Evolutionary conservation across 805 yeast species (phyloP).

Genomic region (Lachancea dasiensis): DNA sequence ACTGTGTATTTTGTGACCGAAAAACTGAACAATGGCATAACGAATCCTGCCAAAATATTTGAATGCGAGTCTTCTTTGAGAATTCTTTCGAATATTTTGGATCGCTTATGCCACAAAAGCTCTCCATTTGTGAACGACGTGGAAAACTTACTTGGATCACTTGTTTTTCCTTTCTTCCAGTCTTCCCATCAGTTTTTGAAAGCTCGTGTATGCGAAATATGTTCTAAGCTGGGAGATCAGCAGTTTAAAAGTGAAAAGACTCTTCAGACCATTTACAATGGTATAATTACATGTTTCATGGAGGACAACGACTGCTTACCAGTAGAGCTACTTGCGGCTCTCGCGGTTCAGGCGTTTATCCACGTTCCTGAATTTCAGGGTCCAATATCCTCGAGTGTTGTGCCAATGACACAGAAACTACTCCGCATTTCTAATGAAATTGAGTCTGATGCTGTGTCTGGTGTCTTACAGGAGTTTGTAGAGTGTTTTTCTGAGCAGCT

Average conservation of each 20-base stretch:
- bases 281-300: slow-evolving; percentile 39
- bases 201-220: slow-evolving; percentile 65
- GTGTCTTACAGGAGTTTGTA: slow-evolving; percentile 93
- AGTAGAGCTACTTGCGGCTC: slow-evolving; percentile 75
- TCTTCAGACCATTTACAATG: slow-evolving; percentile 39
- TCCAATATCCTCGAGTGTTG: slow-evolving; percentile 59
- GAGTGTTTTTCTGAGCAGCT: slow-evolving; percentile 81
- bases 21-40: slow-evolving; percentile 33
- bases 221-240: slow-evolving; percentile 59
- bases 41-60: slow-evolving; percentile 44
- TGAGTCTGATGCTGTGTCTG: slow-evolving; percentile 81
- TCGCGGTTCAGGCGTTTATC: slow-evolving; percentile 78
- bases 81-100: slow-evolving; percentile 67
- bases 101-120: slow-evolving; percentile 45
- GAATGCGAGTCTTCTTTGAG: slow-evolving; percentile 76
- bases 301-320: slow-evolving; percentile 51
- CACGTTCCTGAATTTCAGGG: slow-evolving; percentile 59
- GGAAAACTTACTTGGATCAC: slow-evolving; percentile 58
- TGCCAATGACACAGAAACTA: slow-evolving; percentile 77
- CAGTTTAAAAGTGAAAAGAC: slow-evolving; percentile 40
- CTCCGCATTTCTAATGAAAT: slow-evolving; percentile 69
- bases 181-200: slow-evolving; percentile 61
- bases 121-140: slow-evolving; percentile 58
- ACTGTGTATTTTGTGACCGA: slow-evolving; percentile 55
- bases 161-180: slow-evolving; percentile 66